phyloP scores from a whole-genome alignment of 2,329 filamentous ascomycete genomes.

The Didymella pinodella region DNA sequence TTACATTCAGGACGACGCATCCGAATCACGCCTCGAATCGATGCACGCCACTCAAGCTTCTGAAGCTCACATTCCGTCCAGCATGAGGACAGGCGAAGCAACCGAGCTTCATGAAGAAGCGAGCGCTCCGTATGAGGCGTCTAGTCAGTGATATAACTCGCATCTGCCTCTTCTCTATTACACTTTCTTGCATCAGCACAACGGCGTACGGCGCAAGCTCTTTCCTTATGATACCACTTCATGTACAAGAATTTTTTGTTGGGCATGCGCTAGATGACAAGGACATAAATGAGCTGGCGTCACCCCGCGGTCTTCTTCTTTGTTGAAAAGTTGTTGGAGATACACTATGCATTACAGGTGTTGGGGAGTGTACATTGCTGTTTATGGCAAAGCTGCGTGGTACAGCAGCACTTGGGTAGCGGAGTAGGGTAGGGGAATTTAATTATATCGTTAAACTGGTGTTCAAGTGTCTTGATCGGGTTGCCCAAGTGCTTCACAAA shows the following conservation, averaged over 20 bases:
- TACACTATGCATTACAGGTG: constrained; percentile 9
- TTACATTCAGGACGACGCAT: constrained; percentile 59
- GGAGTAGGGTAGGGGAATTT: background rate
- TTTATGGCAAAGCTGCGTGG: background rate
- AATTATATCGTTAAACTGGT: background rate
- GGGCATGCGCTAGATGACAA: background rate
- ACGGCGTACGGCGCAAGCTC: constrained; percentile 6
- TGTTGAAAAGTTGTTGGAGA: background rate
- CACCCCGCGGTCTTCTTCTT: background rate
- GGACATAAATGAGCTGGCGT: constrained; percentile 2
- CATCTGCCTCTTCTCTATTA: background rate
- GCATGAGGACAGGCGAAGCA: constrained; percentile 14
- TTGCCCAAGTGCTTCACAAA: too few species aligned
- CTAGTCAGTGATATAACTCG: constrained; percentile 1
- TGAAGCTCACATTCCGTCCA: background rate
- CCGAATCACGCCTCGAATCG: background rate
- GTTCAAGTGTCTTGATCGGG: too few species aligned
- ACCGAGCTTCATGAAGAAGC: background rate
- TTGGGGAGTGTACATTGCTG: background rate
- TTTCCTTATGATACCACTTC: constrained; percentile 17
- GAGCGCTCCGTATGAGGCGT: background rate
- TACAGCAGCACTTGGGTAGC: background rate
- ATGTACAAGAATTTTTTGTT: constrained; percentile 11
- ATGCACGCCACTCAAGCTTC: background rate
- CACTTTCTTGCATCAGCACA: constrained; percentile 3